Percentiles rank a stretch among this genome's conserved stretches.
Evolutionary conservation across 1,139 yeast species (phyloP).

Genomic region (Zygosaccharomyces pseudobailii): DNA sequence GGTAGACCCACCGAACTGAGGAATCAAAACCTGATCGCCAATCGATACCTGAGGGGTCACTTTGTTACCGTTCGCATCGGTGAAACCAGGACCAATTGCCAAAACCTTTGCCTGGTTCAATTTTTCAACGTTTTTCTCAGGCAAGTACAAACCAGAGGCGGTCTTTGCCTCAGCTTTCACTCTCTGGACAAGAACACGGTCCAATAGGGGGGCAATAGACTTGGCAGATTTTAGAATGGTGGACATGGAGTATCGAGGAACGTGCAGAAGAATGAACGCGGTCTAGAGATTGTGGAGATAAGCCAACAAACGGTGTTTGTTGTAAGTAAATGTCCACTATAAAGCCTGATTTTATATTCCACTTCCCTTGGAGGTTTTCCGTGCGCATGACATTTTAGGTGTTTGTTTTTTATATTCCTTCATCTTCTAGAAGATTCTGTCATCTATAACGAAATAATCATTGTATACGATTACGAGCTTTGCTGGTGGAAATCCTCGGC

Average conservation of each 20-base stretch:
- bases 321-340: too few species aligned
- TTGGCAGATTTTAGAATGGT: constrained; percentile 78
- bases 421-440: constrained; percentile 15
- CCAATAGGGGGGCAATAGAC: constrained; percentile 85
- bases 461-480: neutral
- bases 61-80: constrained; percentile 63
- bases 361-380: neutral
- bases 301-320: neutral
- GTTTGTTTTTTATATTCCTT: neutral
- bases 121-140: constrained; percentile 95
- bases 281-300: neutral
- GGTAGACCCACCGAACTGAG: constrained; percentile 83
- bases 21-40: constrained; percentile 92
- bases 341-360: constrained; percentile 1
- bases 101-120: constrained; percentile 76
- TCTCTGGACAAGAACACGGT: constrained; percentile 94
- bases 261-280: neutral
- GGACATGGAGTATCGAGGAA: constrained; percentile 31
- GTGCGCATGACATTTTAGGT: too few species aligned
- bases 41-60: constrained; percentile 70
- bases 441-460: constrained; percentile 4
- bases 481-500: neutral
- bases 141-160: constrained; percentile 90
- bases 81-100: constrained; percentile 80
- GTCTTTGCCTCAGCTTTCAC: constrained; percentile 89